A percentile compares a stretch with the other conserved stretches of the same genome.
These are phyloP conservation scores for Fistulinella staudtii DNA, from an alignment of 1,284 basidiomycete species.

Conservation along the genomic window DNA sequence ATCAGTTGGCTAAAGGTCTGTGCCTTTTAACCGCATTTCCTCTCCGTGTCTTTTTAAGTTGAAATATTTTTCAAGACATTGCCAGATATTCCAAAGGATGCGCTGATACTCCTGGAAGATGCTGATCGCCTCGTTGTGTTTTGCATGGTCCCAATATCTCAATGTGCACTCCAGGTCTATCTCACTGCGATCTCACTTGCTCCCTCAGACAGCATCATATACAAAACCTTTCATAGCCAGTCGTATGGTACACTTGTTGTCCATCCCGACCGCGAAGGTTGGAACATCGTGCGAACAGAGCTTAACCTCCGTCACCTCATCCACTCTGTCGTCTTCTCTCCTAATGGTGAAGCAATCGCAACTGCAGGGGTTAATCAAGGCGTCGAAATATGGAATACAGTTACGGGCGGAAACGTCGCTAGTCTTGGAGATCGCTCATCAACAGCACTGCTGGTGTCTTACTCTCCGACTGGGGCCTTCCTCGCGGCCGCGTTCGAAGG, in stretches of 20 bases:
- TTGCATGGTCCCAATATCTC: conserved; percentile 19
- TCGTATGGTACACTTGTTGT: conserved; percentile 4
- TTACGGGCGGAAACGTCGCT: conserved; percentile 21
- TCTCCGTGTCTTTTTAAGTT: background rate
- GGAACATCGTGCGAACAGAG: conserved; percentile 1
- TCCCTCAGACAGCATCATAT: conserved; percentile 1
- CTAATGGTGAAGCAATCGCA: conserved; percentile 9
- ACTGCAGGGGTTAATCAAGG: conserved; percentile 17
- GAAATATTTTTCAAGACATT: conserved; percentile 8
- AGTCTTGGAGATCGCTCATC: conserved; percentile 22
- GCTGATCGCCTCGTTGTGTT: too few relatives aligned
- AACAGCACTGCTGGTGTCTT: conserved; percentile 19
- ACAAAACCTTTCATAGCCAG: conserved; percentile 13
- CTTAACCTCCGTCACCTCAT: conserved; percentile 6
- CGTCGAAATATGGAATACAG: conserved; percentile 22
- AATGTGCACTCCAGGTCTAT: conserved; percentile 24
- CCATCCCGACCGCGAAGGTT: background rate
- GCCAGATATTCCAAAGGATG: conserved; percentile 2
- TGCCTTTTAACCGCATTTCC: background rate
- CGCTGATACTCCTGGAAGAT: conserved; percentile 10
- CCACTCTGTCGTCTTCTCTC: conserved; percentile 20
- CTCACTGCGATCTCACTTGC: conserved; percentile 8
- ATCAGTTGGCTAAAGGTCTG: conserved; percentile 23
- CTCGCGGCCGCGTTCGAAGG: conserved; percentile 23
- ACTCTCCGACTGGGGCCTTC: conserved; percentile 21